These are phyloP conservation scores for Aspergillus brunneoviolaceus DNA, from an alignment of 2,329 filamentous ascomycete species.

Conservation along the genomic window DNA sequence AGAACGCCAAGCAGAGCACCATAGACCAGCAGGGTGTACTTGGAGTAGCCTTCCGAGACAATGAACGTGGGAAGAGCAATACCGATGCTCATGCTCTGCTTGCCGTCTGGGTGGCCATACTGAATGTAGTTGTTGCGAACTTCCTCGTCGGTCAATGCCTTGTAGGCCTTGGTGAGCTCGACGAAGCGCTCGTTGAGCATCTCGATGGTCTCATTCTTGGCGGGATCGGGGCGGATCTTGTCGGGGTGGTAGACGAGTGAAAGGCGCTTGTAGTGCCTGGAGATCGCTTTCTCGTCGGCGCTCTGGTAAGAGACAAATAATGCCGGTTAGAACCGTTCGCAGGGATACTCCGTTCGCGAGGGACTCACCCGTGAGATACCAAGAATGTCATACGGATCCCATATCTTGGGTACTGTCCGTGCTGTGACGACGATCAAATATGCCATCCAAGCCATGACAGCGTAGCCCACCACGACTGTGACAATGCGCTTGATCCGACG, in stretches of 20 bases:
- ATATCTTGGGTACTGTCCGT: constrained; percentile 71
- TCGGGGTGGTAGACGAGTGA: constrained; percentile 89
- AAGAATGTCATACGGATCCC: constrained; percentile 96
- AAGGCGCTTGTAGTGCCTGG: constrained; percentile 82
- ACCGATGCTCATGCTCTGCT: constrained; percentile 96
- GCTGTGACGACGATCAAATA: constrained; percentile 85
- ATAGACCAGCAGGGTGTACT: constrained; percentile 91
- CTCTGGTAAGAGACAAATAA: constrained; percentile 51
- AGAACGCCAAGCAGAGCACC: constrained; percentile 83
- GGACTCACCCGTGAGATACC: constrained; percentile 72
- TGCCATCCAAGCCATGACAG: constrained; percentile 81
- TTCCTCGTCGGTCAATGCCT: constrained; percentile 95
- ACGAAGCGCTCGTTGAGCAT: constrained; percentile 85
- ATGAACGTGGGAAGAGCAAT: constrained; percentile 94
- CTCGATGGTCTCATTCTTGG: constrained; percentile 87
- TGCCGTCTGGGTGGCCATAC: constrained; percentile 94
- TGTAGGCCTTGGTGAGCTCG: constrained; percentile 96
- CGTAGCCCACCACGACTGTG: constrained; percentile 74
- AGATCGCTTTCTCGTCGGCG: constrained; percentile 85
- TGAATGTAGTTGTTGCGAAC: constrained; percentile 95
- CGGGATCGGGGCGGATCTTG: constrained; percentile 78
- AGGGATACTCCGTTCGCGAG: background rate
- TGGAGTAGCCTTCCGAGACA: constrained; percentile 88
- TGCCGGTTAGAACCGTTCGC: constrained; percentile 1
- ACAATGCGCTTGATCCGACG: constrained; percentile 81